Conservation (phyloP, 768 basidiomycete genomes). For the Lyophyllum shimeji region DNA sequence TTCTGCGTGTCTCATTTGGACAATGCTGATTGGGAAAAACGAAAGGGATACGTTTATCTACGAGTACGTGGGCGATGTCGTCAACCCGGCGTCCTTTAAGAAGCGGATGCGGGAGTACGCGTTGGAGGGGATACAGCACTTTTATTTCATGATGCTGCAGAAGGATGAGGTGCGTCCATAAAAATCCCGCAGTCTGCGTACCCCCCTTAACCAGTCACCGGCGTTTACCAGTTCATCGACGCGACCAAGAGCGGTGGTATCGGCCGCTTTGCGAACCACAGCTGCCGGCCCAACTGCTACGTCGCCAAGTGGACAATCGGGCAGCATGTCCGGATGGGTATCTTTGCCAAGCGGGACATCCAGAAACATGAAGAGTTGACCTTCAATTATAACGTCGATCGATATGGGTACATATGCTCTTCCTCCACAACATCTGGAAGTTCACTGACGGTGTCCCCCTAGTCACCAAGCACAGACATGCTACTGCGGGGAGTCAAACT, state of each 20-base stretch:
- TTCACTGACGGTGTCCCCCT: neutral
- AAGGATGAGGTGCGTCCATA: conserved; percentile 79
- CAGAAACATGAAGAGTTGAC: conserved; percentile 86
- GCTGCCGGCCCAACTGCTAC: conserved; percentile 95
- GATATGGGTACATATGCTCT: conserved; percentile 77
- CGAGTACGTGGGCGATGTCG: conserved; percentile 97
- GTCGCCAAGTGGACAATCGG: conserved; percentile 98
- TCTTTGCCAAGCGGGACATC: conserved; percentile 87
- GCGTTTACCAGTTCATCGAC: conserved; percentile 77
- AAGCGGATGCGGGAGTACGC: conserved; percentile 95
- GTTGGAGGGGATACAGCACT: conserved; percentile 90
- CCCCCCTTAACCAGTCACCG: neutral
- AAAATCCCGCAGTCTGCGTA: neutral
- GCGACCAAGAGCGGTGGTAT: conserved; percentile 97
- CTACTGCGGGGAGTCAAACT: conserved; percentile 94
- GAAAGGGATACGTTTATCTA: conserved; percentile 89
- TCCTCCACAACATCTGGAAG: neutral
- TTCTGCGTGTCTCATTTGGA: neutral
- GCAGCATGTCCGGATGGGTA: conserved; percentile 90
- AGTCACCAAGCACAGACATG: conserved; percentile 95
- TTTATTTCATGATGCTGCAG: conserved; percentile 99
- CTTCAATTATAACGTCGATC: conserved; percentile 99
- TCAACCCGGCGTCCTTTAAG: conserved; percentile 82
- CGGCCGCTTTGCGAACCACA: conserved; percentile 97
- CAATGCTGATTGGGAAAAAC: conserved; percentile 7